Evolutionary conservation across 345 rosid genomes (phyloP).

Genomic region (Tarenaya hassleriana): DNA sequence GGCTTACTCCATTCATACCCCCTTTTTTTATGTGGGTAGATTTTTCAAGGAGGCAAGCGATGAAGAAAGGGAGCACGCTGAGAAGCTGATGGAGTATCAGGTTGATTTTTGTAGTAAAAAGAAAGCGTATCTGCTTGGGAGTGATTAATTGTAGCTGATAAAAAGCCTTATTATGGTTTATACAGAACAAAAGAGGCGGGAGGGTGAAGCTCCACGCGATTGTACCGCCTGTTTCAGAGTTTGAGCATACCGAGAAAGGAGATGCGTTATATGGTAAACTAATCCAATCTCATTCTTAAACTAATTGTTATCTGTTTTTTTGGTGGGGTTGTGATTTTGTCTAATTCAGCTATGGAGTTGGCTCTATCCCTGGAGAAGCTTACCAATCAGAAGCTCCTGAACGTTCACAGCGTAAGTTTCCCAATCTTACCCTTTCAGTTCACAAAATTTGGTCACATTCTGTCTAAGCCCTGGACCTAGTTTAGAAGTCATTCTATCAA

Average conservation of each 20-base stretch:
- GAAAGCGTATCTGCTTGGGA: too few species aligned
- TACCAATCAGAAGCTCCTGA: constrained; percentile 68
- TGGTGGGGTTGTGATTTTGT: not conserved
- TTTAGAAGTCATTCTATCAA: too few species aligned
- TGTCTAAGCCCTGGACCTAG: too few species aligned
- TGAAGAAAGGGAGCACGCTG: constrained; percentile 83
- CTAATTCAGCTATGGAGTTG: constrained; percentile 77
- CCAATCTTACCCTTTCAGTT: not conserved
- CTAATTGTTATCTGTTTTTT: not conserved
- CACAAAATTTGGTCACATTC: not conserved
- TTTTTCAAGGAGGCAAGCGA: constrained; percentile 88
- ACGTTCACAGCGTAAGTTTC: constrained; percentile 50
- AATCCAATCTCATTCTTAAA: not conserved
- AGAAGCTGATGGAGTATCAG: constrained; percentile 79
- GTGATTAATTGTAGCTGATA: not conserved
- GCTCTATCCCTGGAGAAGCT: constrained; percentile 84
- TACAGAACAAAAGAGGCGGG: constrained; percentile 76
- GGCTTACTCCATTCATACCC: not conserved
- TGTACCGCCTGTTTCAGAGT: constrained; percentile 52
- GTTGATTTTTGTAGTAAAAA: constrained; percentile 27
- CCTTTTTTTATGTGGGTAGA: constrained; percentile 24
- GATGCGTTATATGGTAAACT: constrained; percentile 58
- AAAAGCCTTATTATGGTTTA: not conserved
- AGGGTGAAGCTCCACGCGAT: constrained; percentile 63
- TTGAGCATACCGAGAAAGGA: constrained; percentile 65